These are phyloP conservation scores for Triangularia setosa DNA, from an alignment of 2,329 filamentous ascomycete species.

Conservation along the genomic window DNA sequence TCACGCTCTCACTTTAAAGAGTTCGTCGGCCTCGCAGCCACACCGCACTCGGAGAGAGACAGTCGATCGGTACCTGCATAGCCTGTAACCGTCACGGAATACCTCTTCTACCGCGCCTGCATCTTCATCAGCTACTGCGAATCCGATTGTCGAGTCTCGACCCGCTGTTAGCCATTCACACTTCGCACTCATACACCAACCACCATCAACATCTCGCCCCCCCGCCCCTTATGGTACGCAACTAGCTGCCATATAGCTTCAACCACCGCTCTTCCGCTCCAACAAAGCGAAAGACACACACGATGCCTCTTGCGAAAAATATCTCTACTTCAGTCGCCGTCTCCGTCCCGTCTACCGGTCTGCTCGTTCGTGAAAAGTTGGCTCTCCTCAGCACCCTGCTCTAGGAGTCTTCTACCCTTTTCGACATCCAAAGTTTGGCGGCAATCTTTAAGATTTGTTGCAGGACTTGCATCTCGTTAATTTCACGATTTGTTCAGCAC, in stretches of 20 bases:
- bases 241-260: conserved; percentile 33
- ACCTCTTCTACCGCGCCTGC: conserved; percentile 14
- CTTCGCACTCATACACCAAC: conserved; percentile 7
- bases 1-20: conserved; percentile 17
- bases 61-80: conserved; percentile 26
- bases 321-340: conserved; percentile 57
- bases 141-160: conserved; percentile 11
- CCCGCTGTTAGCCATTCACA: conserved; percentile 18
- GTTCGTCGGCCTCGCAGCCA: conserved; percentile 20
- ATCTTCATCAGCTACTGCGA: conserved; percentile 15
- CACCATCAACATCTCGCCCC: conserved; percentile 4
- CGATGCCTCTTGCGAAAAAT: conserved; percentile 56
- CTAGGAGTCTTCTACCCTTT: conserved; percentile 42
- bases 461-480: conserved; percentile 42
- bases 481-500: conserved; percentile 32
- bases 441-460: conserved; percentile 39
- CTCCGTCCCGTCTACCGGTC: conserved; percentile 58
- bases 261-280: conserved; percentile 25
- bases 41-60: conserved; percentile 13
- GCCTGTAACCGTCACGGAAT: conserved; percentile 14
- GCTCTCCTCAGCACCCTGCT: conserved; percentile 37
- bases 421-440: conserved; percentile 42
- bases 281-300: conserved; percentile 34
- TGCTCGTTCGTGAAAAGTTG: conserved; percentile 52
- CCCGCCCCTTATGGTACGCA: conserved; percentile 30